Percentiles rank a stretch among this genome's conserved stretches.
Conservation (phyloP, 805 yeast genomes). For the Starmerella bombicola region DNA sequence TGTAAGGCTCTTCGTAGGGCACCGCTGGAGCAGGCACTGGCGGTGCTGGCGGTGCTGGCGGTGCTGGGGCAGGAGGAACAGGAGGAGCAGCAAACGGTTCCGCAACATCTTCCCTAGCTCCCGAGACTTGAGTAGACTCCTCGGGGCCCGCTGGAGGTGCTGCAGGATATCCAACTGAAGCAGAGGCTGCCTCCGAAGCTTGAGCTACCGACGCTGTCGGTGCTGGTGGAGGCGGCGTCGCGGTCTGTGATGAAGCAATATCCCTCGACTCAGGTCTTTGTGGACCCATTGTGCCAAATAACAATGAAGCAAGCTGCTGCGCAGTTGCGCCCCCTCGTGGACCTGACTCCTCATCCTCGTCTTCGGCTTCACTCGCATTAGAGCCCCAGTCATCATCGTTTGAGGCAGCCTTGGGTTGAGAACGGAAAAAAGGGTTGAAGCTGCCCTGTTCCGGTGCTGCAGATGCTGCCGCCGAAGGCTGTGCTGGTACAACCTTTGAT, state of each 20-base stretch:
- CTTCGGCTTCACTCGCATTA: constrained; percentile 26
- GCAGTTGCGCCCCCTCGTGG: constrained; percentile 30
- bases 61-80: constrained; percentile 16
- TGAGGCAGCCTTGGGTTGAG: constrained; percentile 9
- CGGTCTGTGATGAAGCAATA: constrained; percentile 5
- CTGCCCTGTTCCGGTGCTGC: constrained; percentile 10
- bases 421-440: constrained; percentile 17
- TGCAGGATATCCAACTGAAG: no score
- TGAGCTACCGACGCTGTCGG: constrained; percentile 20
- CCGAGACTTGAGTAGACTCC: no score
- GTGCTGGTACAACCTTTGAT: constrained; percentile 9
- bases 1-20: not conserved
- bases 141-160: constrained; percentile 11
- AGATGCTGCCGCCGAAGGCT: constrained; percentile 4
- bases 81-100: constrained; percentile 14
- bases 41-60: constrained; percentile 7
- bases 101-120: not conserved
- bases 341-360: constrained; percentile 23
- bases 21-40: no score
- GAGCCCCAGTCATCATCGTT: constrained; percentile 27
- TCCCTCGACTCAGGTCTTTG: constrained; percentile 17
- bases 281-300: constrained; percentile 34
- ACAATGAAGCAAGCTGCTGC: constrained; percentile 32
- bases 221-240: constrained; percentile 12
- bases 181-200: constrained; percentile 27